phyloP scores from a whole-genome alignment of 208 protist species.

The Phytomonas francai region DNA sequence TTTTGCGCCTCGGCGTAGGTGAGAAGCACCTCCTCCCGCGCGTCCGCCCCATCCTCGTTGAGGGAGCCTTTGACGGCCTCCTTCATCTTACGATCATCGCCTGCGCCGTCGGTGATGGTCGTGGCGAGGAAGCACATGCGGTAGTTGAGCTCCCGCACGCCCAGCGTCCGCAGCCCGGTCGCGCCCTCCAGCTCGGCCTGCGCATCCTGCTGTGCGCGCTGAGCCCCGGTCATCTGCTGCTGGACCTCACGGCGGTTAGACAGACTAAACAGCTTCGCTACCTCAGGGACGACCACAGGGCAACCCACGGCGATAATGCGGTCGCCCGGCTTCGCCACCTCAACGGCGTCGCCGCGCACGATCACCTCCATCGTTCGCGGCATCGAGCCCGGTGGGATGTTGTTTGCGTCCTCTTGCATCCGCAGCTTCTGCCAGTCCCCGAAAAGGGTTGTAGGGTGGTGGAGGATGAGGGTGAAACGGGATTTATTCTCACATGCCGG shows the following conservation, averaged over 20 bases:
- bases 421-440: slow-evolving; percentile 98
- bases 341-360: slow-evolving; percentile 95
- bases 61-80: slow-evolving; percentile 66
- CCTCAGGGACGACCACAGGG: slow-evolving; percentile 98
- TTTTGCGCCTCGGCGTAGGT: slow-evolving; percentile 67
- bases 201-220: slow-evolving; percentile 76
- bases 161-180: slow-evolving; percentile 94
- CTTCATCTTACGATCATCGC: slow-evolving; percentile 84
- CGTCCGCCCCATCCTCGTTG: slow-evolving; percentile 22
- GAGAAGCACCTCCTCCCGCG: slow-evolving; percentile 29
- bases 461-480: slow-evolving; percentile 83
- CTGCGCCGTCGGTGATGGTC: slow-evolving; percentile 82
- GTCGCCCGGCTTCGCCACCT: slow-evolving; percentile 98
- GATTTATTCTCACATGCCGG: slow-evolving; percentile 87
- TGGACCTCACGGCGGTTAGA: slow-evolving; percentile 78
- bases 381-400: slow-evolving; percentile 94
- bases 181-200: slow-evolving; percentile 89
- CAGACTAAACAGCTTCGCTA: slow-evolving; percentile 88
- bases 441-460: slow-evolving; percentile 87
- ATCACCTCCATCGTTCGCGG: slow-evolving; percentile 97
- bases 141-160: slow-evolving; percentile 97
- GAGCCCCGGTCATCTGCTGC: slow-evolving; percentile 69
- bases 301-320: slow-evolving; percentile 93
- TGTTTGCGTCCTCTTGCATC: slow-evolving; percentile 94
- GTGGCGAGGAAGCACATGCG: slow-evolving; percentile 96